Conservation (phyloP, 768 basidiomycete genomes). For the Filobasidium floriforme region DNA sequence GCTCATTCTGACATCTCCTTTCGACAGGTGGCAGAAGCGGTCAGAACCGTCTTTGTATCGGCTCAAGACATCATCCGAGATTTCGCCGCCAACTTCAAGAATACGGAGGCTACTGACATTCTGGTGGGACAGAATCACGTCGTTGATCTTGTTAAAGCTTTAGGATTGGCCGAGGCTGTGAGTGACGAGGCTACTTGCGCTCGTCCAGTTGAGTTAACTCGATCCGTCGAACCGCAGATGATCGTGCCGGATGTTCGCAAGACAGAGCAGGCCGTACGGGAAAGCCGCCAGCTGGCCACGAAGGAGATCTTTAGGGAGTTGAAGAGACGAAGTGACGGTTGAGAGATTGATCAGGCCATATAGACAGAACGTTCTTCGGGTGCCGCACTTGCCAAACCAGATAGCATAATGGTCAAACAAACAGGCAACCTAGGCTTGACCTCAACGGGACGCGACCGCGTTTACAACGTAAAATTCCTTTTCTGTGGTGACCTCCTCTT, state of each 20-base stretch:
- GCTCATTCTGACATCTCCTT: background rate
- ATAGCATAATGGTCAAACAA: background rate
- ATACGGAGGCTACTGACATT: constrained; percentile 5
- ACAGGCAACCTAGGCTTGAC: no score
- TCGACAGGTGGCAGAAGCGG: constrained; percentile 13
- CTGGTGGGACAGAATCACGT: background rate
- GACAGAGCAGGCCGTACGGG: constrained; percentile 16
- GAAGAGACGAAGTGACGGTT: constrained; percentile 11
- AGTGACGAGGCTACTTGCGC: background rate
- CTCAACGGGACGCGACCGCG: no score
- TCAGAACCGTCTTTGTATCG: constrained; percentile 6
- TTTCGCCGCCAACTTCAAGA: constrained; percentile 2
- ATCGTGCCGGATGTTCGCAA: constrained; percentile 7
- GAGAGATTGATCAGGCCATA: background rate
- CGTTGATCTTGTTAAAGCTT: constrained; percentile 8
- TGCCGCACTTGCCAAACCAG: background rate
- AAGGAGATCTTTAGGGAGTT: constrained; percentile 18
- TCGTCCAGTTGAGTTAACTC: background rate
- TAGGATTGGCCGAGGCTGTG: constrained; percentile 7
- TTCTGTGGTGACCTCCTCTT: background rate
- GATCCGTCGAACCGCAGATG: background rate
- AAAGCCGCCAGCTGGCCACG: constrained; percentile 18
- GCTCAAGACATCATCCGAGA: constrained; percentile 7
- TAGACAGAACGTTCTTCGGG: no score
- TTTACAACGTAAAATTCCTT: background rate